Base-by-base conservation (phyloP, 2,329 filamentous ascomycete genomes). In the Parafenestella ontariensis region DNA sequence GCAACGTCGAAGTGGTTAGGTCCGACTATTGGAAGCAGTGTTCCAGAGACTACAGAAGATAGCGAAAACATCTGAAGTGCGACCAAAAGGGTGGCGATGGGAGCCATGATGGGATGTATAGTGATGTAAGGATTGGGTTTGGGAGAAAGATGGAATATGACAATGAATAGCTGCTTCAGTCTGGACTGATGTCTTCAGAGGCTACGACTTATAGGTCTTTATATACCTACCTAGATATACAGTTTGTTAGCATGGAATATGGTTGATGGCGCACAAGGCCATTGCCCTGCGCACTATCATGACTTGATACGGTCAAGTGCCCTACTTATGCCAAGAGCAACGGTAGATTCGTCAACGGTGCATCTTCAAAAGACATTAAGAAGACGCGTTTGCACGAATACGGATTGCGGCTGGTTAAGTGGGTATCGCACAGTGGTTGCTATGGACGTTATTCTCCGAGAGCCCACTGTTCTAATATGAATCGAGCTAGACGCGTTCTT, bases 401-500 rank as follows among this genome's bases (percentile, higher is more conserved):
- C 18, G 10, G 10, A 13, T 21, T 39, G 36, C 8, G 2, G 21
- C 13, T 40, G 18, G 10, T 5, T 5, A 48, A 62, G 3, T 6
- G 5, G 26, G 56, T n/a, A 34, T 34, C 13, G 31, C 31, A n/a
- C 3, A 5, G 5, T 11, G 46, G 21, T n/a, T 39, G 34, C 9
- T 21, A 23, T 21, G 4, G 8, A 23, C 9, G 36, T 39, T 23
- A 3, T 39, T 39, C 9, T 23, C n/a, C n/a, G n/a, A n/a, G n/a
- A n/a, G n/a, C n/a, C n/a, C n/a, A n/a, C n/a, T n/a, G n/a, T n/a
- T n/a, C n/a, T n/a, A n/a, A n/a, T n/a, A n/a, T n/a, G n/a, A n/a
- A n/a, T 23, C 7, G 8, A 21, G 20, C 36, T 66, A 65, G 56
- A 39, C 29, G 62, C 64, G 61, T 46, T 61, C 33, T 62, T 58